Evolutionary conservation across 2,329 filamentous ascomycete species (phyloP), one percentile per base, ranked within the genome.

Genomic region (Didymella segeticola): DNA sequence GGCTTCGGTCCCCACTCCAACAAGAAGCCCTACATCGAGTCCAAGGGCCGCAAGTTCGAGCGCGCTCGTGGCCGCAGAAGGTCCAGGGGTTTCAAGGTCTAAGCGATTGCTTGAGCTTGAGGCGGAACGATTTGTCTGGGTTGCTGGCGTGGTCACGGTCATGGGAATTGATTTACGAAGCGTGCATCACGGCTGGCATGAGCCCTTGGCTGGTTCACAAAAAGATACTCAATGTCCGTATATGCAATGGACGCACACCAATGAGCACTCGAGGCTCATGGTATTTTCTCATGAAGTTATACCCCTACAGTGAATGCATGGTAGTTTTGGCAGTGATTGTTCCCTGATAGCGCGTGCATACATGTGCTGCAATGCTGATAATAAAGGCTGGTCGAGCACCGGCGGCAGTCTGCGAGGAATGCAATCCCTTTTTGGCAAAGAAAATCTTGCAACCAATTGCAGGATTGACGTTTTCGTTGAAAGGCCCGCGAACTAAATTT

Each of bases 1-100:
- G 95, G 96, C 78, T 90, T 99, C 73, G 96, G 95, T 69, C 95
- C 95, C 67, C 95, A 99, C 88, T 93, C 88, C 81, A 84, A 96
- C 89, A 99, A 98, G 93, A 98, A 97, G 87, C 93, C 93, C 71
- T 90, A 96, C 73, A 86, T 99, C 76, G 86, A 91, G 82, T 96
- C 91, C 86, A 99, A 99, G 90, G 96, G 96, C 77, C 90, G 95
- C 83, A 99, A 99, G 87, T 99, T 99, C 86, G 96, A 99, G 89
- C 87, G 88, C 76, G 95, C 93, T 76, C 93, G 95, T 95, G 96
- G 95, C 82, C 93, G 95, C 83, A 96, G 95, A 89, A 86, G 92
- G 80, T 98, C 93, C 75, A 88, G 90, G 77, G 95, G 96, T 87
- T 99, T 99, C 93, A 99, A 99, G 92, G 95, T 99, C 79, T 99